phyloP scores from a whole-genome alignment of 257 asterid species.

The Solanum virginianum region DNA sequence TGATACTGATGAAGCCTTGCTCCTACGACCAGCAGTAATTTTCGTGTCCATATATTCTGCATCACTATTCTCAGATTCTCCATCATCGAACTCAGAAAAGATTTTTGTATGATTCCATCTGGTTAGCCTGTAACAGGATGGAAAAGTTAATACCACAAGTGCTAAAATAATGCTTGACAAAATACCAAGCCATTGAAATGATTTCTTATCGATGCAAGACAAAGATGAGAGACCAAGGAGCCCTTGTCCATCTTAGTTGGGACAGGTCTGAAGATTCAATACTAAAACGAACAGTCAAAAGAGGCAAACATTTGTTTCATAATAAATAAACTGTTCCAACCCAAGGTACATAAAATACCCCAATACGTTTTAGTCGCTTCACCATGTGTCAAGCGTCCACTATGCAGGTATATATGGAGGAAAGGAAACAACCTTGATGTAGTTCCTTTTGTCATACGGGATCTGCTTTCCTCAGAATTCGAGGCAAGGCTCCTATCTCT shows the following conservation, averaged over 20 bases:
- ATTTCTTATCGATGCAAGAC: neutral
- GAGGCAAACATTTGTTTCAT: neutral
- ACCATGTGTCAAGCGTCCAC: neutral
- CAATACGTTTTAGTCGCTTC: neutral
- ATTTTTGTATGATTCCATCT: slow-evolving; percentile 57
- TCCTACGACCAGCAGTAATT: slow-evolving; percentile 30
- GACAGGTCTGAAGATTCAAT: neutral
- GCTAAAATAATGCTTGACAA: neutral
- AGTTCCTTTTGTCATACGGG: slow-evolving; percentile 62
- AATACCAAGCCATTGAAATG: neutral
- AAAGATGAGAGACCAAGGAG: neutral
- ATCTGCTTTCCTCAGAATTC: slow-evolving; percentile 35
- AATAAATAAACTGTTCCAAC: neutral
- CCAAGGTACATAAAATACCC: neutral
- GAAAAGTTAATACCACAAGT: neutral
- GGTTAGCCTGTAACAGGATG: slow-evolving; percentile 51
- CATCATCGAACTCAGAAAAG: slow-evolving; percentile 75
- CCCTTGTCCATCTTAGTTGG: neutral
- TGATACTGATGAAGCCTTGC: slow-evolving; percentile 27
- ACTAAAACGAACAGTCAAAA: neutral
- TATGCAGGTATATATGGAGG: neutral
- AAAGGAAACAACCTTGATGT: slow-evolving; percentile 59
- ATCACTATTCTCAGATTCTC: slow-evolving; percentile 40
- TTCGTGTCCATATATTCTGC: slow-evolving; percentile 27
- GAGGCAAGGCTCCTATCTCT: slow-evolving; percentile 40